Percentiles rank a stretch among this genome's conserved stretches.
Evolutionary conservation across 208 protist genomes (phyloP).

Genomic region (Leishmania turanica): DNA sequence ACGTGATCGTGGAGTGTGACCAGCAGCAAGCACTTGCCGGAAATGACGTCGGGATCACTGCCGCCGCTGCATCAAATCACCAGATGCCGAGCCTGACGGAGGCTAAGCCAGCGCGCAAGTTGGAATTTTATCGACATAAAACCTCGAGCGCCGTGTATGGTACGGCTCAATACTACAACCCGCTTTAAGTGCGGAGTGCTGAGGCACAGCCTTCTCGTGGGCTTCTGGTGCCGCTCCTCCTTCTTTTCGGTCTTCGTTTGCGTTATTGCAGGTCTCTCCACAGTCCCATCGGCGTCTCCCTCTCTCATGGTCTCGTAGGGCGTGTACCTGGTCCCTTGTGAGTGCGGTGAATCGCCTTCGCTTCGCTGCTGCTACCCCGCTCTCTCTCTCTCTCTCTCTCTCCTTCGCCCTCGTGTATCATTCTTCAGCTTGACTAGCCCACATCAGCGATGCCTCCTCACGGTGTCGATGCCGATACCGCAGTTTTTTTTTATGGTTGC

Average conservation of each 20-base stretch:
- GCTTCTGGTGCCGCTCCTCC: not conserved
- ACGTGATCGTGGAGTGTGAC: constrained; percentile 18
- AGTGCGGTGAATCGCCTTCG: not conserved
- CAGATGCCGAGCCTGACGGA: not conserved
- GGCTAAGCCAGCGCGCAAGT: not conserved
- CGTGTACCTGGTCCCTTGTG: not conserved
- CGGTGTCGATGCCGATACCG: too few species aligned
- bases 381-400: too few species aligned
- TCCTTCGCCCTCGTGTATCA: too few species aligned
- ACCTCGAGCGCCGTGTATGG: not conserved
- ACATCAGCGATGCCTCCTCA: not conserved
- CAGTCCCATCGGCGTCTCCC: not conserved
- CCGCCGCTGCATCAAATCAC: not conserved
- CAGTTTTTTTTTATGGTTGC: too few species aligned
- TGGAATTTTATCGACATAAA: not conserved
- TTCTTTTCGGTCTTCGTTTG: not conserved
- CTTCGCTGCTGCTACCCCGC: too few species aligned
- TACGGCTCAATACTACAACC: not conserved
- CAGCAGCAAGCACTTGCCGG: not conserved
- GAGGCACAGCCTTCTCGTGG: not conserved
- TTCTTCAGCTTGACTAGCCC: not conserved
- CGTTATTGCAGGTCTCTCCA: not conserved
- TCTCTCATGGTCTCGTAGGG: not conserved
- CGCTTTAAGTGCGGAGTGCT: not conserved
- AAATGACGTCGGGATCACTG: not conserved